Base-by-base conservation (phyloP, 495 filamentous ascomycete species). In the Terfezia boudieri region DNA sequence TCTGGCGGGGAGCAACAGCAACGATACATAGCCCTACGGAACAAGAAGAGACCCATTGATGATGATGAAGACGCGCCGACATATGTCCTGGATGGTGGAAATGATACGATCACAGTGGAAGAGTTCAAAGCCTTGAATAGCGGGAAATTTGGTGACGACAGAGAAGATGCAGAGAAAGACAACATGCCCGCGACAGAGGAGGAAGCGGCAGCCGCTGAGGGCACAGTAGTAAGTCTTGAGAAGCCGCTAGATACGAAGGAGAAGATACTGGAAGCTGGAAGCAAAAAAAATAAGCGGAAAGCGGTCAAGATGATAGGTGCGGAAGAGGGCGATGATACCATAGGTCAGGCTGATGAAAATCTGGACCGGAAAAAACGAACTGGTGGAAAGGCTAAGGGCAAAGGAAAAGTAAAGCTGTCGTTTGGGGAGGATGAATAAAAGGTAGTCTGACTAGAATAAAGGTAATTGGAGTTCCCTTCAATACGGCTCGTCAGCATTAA, bases 81-180 rank as follows among this genome's bases (percentile, higher is more conserved):
- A 1, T 73, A 72, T 55, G 69, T 74, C n/a, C 53, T 72, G 16
- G 71, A 73, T 41, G 71, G 69, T 36, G 68, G 60, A 53, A 68
- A 68, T 26, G 60, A 70, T 41, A 66, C 64, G 2, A 55, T 74
- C 22, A 65, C 67, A 14, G 68, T 64, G 59, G 65, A 61, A 26
- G 70, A 73, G 50, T 69, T 69, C 51, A 66, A 71, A 26, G 65
- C 69, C 4, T 58, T 74, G 54, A 41, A 58, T 12, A 54, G 53
- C 8, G 59, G 56, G 32, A 60, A 66, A 46, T 32, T 7, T 7
- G 53, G 56, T 38, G 51, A 36, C n/a, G 20, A 48, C 55, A 51
- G 26, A 9, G 52, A 48, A 16, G 52, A 50, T 23, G 11, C 49
- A 8, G 49, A 23, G 17, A 32, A 23, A 10, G 51, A 46, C n/a